Evolutionary conservation across 2,329 filamentous ascomycete species (phyloP).

Genomic region (Aspergillus fischeri): DNA sequence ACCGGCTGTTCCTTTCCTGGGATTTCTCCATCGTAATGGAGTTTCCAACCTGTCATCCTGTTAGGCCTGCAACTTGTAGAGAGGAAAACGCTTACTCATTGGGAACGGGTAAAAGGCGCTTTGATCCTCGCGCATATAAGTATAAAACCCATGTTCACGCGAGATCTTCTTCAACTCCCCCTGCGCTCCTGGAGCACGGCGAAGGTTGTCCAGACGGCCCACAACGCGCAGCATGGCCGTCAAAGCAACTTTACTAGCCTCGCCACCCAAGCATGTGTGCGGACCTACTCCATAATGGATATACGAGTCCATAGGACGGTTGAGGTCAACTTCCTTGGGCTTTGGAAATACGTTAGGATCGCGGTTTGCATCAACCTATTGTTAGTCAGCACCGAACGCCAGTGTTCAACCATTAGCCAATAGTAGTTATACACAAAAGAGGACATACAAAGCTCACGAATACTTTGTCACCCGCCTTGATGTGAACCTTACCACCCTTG

Average conservation of each 20-base stretch:
- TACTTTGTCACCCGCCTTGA: conserved; percentile 58
- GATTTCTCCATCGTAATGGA: no score
- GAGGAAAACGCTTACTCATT: conserved; percentile 29
- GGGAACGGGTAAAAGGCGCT: conserved; percentile 53
- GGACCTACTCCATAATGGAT: conserved; percentile 62
- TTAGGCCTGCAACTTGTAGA: no score
- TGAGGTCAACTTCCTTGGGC: conserved; percentile 58
- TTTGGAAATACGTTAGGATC: conserved; percentile 59
- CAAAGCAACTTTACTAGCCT: conserved; percentile 59
- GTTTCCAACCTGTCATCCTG: no score
- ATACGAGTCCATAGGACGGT: conserved; percentile 61
- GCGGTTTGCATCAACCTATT: conserved; percentile 47
- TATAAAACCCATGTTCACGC: conserved; percentile 50
- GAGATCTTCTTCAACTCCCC: conserved; percentile 65
- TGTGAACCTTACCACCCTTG: conserved; percentile 44
- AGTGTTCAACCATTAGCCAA: not conserved
- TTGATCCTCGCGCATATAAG: conserved; percentile 66
- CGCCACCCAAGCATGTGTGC: conserved; percentile 59
- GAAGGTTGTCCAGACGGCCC: conserved; percentile 58
- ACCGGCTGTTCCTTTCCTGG: no score
- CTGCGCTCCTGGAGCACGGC: conserved; percentile 59
- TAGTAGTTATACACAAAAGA: not conserved
- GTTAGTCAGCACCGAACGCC: not conserved
- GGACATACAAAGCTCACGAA: conserved; percentile 58
- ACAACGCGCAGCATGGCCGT: conserved; percentile 65